Percentiles rank a stretch among this genome's conserved stretches.
phyloP scores from a whole-genome alignment of 2,329 filamentous ascomycete genomes.

The Ampelomyces quisqualis region DNA sequence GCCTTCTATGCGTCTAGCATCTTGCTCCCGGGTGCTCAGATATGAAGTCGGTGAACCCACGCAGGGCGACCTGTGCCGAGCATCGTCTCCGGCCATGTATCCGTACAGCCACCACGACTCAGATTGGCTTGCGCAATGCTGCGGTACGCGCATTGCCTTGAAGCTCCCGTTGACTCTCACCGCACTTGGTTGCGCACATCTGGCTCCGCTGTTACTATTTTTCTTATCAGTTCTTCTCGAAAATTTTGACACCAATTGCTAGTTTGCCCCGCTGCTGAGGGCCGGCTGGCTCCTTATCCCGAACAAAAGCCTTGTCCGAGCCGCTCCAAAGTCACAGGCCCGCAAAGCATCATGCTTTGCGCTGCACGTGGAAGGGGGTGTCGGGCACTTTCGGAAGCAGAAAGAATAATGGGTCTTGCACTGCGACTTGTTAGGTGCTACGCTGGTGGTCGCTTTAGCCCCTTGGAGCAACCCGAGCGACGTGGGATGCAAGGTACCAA shows the following conservation, averaged over 20 bases:
- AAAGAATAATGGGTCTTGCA: constrained; percentile 17
- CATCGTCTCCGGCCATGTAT: constrained; percentile 9
- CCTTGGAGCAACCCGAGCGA: constrained; percentile 15
- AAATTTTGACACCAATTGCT: constrained; percentile 22
- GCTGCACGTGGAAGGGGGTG: constrained; percentile 16
- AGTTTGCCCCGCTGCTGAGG: constrained; percentile 28
- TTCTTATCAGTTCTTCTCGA: constrained; percentile 29
- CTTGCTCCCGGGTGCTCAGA: constrained; percentile 17
- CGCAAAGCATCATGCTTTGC: constrained; percentile 13
- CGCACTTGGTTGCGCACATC: constrained; percentile 1
- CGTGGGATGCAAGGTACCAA: constrained; percentile 20
- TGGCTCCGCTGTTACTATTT: constrained; percentile 32
- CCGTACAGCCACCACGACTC: too few relatives aligned
- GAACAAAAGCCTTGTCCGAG: constrained; percentile 26
- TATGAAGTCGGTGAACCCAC: constrained; percentile 16
- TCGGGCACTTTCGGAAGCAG: constrained; percentile 27
- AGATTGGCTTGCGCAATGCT: too few relatives aligned
- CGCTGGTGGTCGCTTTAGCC: constrained; percentile 22
- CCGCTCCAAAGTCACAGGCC: constrained; percentile 25
- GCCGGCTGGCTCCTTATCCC: constrained; percentile 24
- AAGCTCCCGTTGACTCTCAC: neutral
- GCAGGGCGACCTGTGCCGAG: constrained; percentile 14
- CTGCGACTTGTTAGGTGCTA: constrained; percentile 17
- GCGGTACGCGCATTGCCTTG: neutral
- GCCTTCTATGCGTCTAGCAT: constrained; percentile 19